Evolutionary conservation across 306 rosid genomes (phyloP).

Genomic region (Lagenaria siceraria): DNA sequence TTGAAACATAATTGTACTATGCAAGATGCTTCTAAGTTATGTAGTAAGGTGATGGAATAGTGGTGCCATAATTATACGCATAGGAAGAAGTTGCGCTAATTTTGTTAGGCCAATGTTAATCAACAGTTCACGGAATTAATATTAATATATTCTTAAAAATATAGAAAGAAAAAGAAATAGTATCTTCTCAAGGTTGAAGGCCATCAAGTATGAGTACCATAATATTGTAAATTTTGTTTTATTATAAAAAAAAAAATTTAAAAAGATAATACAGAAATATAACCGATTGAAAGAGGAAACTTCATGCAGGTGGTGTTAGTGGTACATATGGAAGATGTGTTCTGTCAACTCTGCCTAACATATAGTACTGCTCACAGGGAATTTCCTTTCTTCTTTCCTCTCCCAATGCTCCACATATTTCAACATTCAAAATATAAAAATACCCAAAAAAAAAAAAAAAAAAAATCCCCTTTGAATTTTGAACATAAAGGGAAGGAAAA

Average conservation of each 20-base stretch:
- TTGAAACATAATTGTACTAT: no score
- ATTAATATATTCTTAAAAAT: no score
- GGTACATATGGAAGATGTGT: slow-evolving; percentile 1
- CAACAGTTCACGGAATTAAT: no score
- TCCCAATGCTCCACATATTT: background rate
- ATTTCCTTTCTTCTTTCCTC: background rate
- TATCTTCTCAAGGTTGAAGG: no score
- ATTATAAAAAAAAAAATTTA: background rate
- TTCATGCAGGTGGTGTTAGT: slow-evolving; percentile 2
- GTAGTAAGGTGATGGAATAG: background rate
- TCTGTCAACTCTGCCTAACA: background rate
- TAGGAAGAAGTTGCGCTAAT: background rate
- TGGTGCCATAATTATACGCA: background rate
- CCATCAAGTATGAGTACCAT: background rate
- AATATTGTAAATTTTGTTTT: background rate
- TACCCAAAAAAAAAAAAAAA: no score
- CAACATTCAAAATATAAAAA: background rate
- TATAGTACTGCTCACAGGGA: background rate
- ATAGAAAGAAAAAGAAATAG: no score
- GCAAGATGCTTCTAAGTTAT: background rate
- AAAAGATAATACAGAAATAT: background rate
- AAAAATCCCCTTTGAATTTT: no score
- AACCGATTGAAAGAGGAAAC: background rate
- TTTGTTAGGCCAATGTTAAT: no score
- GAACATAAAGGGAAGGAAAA: no score